phyloP scores from a whole-genome alignment of 345 rosid genomes.

The Hirschfeldia incana region DNA sequence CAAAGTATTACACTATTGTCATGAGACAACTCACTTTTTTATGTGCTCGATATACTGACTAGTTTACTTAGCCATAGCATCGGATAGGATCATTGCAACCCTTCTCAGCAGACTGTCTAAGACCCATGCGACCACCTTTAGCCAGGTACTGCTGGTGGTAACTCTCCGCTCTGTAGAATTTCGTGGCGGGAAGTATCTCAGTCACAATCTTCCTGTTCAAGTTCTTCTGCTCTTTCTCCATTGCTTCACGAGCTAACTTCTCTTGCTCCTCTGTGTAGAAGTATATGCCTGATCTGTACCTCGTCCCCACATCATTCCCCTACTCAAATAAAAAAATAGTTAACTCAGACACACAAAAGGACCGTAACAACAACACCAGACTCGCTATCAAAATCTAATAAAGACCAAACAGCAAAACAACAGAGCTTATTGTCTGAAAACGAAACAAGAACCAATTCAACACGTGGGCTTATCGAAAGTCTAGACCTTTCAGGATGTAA shows the following conservation, averaged over 20 bases:
- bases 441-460: neutral
- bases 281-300: conserved; percentile 88
- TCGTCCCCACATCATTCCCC: conserved; percentile 83
- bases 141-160: conserved; percentile 88
- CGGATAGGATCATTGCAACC: conserved; percentile 82
- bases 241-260: conserved; percentile 50
- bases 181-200: conserved; percentile 72
- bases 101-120: conserved; percentile 61
- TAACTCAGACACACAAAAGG: neutral
- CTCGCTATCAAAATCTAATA: neutral
- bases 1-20: neutral
- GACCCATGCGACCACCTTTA: conserved; percentile 63
- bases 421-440: neutral
- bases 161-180: conserved; percentile 73
- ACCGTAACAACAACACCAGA: conserved; percentile 12
- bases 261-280: conserved; percentile 62
- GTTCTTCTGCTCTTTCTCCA: conserved; percentile 61
- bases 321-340: conserved; percentile 17
- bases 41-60: conserved; percentile 2
- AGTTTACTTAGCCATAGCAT: conserved; percentile 60
- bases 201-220: conserved; percentile 60
- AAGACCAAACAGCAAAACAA: conserved; percentile 7
- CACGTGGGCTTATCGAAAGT: conserved; percentile 14
- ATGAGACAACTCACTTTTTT: conserved; percentile 12
- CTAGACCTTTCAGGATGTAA: neutral